These are phyloP conservation scores for Ustilago trichophora DNA, from an alignment of 1,284 basidiomycete genomes.

Conservation along the genomic window DNA sequence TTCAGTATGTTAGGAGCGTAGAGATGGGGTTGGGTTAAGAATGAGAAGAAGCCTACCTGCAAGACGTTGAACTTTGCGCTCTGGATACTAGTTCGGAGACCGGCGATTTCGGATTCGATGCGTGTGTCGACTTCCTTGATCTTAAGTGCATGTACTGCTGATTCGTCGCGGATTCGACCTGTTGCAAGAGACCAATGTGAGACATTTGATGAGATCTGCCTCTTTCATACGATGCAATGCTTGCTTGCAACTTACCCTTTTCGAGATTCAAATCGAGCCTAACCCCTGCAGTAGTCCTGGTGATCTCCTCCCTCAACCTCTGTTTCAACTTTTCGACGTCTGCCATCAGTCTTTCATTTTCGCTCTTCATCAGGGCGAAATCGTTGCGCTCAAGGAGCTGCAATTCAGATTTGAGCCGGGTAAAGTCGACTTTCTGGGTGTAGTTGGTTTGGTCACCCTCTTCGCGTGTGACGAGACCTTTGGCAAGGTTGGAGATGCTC, in stretches of 20 bases:
- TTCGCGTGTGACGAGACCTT: constrained; percentile 60
- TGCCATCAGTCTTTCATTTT: constrained; percentile 87
- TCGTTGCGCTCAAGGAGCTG: constrained; percentile 98
- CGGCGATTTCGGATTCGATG: constrained; percentile 96
- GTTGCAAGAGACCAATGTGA: too few species aligned
- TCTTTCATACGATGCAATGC: too few species aligned
- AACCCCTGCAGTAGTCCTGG: constrained; percentile 91
- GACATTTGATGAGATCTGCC: too few species aligned
- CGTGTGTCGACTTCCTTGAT: constrained; percentile 97
- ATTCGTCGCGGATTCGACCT: constrained; percentile 86
- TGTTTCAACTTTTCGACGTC: constrained; percentile 98
- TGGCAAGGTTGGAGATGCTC: constrained; percentile 59
- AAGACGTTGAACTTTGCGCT: constrained; percentile 78
- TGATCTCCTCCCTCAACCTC: constrained; percentile 81
- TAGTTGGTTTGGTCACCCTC: constrained; percentile 64
- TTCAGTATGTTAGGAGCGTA: too few species aligned
- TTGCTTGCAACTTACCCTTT: constrained; percentile 75
- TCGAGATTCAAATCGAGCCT: constrained; percentile 94
- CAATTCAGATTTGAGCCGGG: constrained; percentile 93
- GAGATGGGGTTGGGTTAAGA: too few species aligned
- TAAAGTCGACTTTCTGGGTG: constrained; percentile 81
- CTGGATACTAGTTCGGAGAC: constrained; percentile 87
- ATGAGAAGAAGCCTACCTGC: constrained; percentile 44
- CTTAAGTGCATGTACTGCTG: constrained; percentile 90
- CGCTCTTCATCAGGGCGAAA: constrained; percentile 90